Percentiles rank a stretch among this genome's conserved stretches.
Evolutionary conservation across 805 yeast genomes (phyloP).

Genomic region (Limtongia smithiae): DNA sequence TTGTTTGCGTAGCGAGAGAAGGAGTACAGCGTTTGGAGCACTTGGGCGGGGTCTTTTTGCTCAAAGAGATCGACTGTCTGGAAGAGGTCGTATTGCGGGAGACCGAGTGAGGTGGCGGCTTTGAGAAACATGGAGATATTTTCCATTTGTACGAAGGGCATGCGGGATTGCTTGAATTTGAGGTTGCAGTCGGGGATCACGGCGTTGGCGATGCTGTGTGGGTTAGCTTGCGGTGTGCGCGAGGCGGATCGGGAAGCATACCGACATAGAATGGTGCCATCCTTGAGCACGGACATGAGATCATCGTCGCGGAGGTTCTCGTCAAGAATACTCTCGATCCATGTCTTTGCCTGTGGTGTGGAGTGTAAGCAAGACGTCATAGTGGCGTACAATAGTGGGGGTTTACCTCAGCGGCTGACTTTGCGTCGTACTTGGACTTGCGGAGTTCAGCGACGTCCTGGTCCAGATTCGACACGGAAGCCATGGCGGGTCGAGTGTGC

Average conservation of each 20-base stretch:
- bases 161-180: conserved; percentile 53
- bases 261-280: conserved; percentile 55
- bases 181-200: conserved; percentile 42
- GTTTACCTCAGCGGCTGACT: conserved; percentile 35
- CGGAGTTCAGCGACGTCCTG: conserved; percentile 56
- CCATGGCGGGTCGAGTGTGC: too few relatives aligned
- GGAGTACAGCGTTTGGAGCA: conserved; percentile 68
- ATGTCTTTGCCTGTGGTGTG: conserved; percentile 38
- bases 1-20: conserved; percentile 65
- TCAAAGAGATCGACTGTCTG: conserved; percentile 76
- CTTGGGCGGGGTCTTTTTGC: conserved; percentile 70
- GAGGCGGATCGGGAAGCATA: conserved; percentile 32
- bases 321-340: conserved; percentile 49
- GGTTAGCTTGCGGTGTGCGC: background rate
- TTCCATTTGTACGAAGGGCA: conserved; percentile 85
- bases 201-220: conserved; percentile 39
- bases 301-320: conserved; percentile 42
- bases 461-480: conserved; percentile 58
- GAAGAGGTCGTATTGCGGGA: conserved; percentile 77
- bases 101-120: conserved; percentile 60
- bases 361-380: too few relatives aligned
- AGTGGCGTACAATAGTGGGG: too few relatives aligned
- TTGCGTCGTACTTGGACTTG: conserved; percentile 47
- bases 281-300: conserved; percentile 54
- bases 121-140: conserved; percentile 69